A percentile compares a stretch with the other conserved stretches of the same genome.
phyloP scores from a whole-genome alignment of 441 rosid genomes.

The Pelargonium myrrhifolium region DNA sequence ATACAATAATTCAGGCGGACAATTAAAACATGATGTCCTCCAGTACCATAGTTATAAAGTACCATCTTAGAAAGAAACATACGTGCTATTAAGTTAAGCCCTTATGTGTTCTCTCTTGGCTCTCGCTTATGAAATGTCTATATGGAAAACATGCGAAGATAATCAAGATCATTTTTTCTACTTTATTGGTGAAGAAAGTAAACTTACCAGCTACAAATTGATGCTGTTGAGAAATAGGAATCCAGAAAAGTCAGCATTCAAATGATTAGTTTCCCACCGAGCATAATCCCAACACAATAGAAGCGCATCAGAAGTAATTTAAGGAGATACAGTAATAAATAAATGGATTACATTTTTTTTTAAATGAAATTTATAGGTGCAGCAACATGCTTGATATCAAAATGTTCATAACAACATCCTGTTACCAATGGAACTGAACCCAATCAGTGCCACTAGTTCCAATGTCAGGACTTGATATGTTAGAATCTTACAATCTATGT shows the following conservation, averaged over 20 bases:
- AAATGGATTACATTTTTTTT: neutral
- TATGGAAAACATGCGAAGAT: neutral
- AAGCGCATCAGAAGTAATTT: constrained; percentile 20
- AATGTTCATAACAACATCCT: neutral
- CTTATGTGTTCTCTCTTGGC: neutral
- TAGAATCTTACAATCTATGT: neutral
- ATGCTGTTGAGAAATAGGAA: constrained; percentile 51
- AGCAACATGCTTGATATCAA: neutral
- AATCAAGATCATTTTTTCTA: constrained; percentile 1
- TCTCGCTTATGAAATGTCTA: neutral
- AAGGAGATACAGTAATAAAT: constrained; percentile 9
- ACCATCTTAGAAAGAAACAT: too few relatives aligned
- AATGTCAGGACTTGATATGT: neutral
- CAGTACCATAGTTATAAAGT: neutral
- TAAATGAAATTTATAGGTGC: neutral
- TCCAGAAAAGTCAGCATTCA: constrained; percentile 20
- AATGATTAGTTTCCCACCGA: constrained; percentile 23
- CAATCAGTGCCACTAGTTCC: neutral
- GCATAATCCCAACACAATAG: constrained; percentile 26
- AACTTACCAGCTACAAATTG: constrained; percentile 94
- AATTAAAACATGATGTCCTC: neutral
- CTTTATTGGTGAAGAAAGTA: constrained; percentile 12
- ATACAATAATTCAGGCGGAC: neutral
- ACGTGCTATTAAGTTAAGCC: too few relatives aligned
- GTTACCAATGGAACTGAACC: neutral